phyloP scores from a whole-genome alignment of 2,329 filamentous ascomycete species.

The Cercospora citrullina region DNA sequence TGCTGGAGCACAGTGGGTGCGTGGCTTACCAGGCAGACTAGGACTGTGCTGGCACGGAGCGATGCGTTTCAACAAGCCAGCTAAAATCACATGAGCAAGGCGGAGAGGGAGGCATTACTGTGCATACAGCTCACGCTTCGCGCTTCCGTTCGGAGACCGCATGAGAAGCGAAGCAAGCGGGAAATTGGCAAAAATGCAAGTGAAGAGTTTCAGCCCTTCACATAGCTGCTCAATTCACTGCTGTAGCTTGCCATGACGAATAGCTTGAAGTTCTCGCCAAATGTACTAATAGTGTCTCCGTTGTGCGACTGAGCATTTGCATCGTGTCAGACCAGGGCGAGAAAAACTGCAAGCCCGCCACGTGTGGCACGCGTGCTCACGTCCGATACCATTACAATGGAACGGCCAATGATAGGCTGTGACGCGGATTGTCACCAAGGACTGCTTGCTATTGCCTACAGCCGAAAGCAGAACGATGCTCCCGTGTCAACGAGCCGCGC shows the following conservation, averaged over 20 bases:
- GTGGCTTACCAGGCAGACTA: slow-evolving; percentile 38
- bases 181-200: too few relatives aligned
- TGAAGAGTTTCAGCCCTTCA: not conserved
- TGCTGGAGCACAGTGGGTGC: slow-evolving; percentile 44
- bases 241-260: not conserved
- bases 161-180: not conserved
- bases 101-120: not conserved
- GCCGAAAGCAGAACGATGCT: not conserved
- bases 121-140: not conserved
- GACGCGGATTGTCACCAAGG: not conserved
- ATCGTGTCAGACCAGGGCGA: not conserved
- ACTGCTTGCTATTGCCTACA: not conserved
- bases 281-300: not conserved
- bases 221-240: not conserved
- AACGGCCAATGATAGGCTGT: not conserved
- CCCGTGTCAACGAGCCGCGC: not conserved
- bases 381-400: not conserved
- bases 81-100: not conserved
- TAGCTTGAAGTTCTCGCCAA: not conserved
- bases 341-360: not conserved
- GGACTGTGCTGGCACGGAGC: not conserved
- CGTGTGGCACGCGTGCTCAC: not conserved
- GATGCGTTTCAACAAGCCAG: not conserved
- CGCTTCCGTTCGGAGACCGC: not conserved
- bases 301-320: not conserved